A percentile compares a stretch with the other conserved stretches of the same genome.
phyloP scores from a whole-genome alignment of 2,329 filamentous ascomycete genomes.

The Pyrenophora seminiperda region DNA sequence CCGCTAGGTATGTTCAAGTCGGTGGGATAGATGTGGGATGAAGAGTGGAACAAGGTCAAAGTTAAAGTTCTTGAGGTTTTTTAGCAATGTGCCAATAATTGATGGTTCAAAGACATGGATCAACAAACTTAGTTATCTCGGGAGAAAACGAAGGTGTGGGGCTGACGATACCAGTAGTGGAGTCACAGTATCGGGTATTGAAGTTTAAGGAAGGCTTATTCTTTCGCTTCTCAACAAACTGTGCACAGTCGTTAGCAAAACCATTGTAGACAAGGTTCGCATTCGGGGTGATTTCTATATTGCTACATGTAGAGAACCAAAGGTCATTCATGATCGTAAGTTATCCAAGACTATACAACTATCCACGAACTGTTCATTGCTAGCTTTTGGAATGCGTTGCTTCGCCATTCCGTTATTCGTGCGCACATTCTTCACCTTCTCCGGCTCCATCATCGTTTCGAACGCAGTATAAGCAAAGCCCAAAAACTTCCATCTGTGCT shows the following conservation, averaged over 20 bases:
- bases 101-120: neutral
- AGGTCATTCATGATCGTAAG: neutral
- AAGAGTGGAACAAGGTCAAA: neutral
- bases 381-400: neutral
- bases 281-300: neutral
- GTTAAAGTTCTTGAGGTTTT: neutral
- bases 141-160: neutral
- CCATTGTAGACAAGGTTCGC: neutral
- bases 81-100: neutral
- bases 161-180: neutral
- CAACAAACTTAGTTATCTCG: neutral
- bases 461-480: constrained; percentile 1
- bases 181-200: too few species aligned
- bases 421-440: neutral
- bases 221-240: too few species aligned
- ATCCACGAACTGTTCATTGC: neutral
- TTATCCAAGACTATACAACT: neutral
- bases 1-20: neutral
- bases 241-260: too few species aligned
- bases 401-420: constrained; percentile 1
- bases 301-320: neutral
- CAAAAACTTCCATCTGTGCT: neutral
- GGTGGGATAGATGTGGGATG: neutral
- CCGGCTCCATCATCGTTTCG: neutral
- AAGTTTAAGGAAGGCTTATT: too few species aligned